A percentile compares a stretch with the other conserved stretches of the same genome.
Evolutionary conservation across 495 filamentous ascomycete genomes (phyloP).

Genomic region (Podospora didyma): DNA sequence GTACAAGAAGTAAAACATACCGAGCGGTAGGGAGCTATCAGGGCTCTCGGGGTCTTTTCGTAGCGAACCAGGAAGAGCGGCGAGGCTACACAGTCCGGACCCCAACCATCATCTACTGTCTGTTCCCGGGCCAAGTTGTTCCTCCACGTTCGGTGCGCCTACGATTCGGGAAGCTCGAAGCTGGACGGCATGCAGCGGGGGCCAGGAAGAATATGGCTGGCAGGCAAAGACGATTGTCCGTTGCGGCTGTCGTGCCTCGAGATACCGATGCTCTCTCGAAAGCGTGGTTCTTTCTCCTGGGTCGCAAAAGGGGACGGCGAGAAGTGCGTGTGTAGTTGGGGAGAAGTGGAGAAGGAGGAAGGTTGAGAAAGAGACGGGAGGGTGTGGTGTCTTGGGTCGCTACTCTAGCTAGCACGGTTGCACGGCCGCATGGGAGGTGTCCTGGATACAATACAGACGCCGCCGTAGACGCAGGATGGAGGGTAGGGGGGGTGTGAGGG

Average conservation of each 20-base stretch:
- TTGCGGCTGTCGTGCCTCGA: constrained; percentile 17
- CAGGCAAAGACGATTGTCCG: constrained; percentile 7
- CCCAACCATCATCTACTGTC: constrained; percentile 46
- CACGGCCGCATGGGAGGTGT: constrained; percentile 17
- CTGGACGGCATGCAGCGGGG: constrained; percentile 20
- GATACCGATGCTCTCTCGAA: constrained; percentile 6
- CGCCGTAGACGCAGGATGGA: constrained; percentile 33
- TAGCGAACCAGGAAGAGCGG: constrained; percentile 37
- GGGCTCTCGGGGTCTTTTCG: constrained; percentile 19
- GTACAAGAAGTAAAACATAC: constrained; percentile 28
- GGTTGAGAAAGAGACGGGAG: constrained; percentile 26
- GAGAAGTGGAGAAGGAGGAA: constrained; percentile 25
- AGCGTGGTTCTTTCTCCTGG: constrained; percentile 10
- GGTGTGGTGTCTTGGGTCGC: constrained; percentile 11
- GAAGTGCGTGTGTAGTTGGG: constrained; percentile 6
- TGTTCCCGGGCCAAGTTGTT: constrained; percentile 37
- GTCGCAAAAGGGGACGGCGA: constrained; percentile 1
- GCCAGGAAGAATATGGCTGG: neutral
- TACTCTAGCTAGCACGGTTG: constrained; percentile 21
- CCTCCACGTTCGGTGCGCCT: constrained; percentile 37
- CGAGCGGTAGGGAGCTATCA: constrained; percentile 22
- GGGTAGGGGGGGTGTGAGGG: constrained; percentile 11
- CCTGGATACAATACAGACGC: constrained; percentile 32
- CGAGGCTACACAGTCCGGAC: constrained; percentile 44
- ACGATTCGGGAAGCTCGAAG: constrained; percentile 20